Conservation (phyloP, 2,329 filamentous ascomycete species). For the Xylaria sp. region DNA sequence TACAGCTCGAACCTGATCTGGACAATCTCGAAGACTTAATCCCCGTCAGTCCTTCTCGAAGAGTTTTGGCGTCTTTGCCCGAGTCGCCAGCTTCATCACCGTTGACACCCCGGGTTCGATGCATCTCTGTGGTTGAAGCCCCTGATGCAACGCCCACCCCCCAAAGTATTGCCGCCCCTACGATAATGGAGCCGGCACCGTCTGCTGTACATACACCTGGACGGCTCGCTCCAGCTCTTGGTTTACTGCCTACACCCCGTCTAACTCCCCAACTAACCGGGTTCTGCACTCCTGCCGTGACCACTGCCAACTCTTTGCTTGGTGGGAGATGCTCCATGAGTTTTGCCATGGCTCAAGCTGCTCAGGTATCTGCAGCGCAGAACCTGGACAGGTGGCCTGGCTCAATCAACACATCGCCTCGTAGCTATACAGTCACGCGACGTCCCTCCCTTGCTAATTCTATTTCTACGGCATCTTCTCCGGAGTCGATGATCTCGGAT, state of each 20-base stretch:
- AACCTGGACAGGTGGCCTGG: conserved; percentile 64
- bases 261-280: conserved; percentile 67
- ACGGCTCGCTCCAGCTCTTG: conserved; percentile 63
- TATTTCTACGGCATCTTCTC: conserved; percentile 71
- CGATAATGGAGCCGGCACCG: conserved; percentile 62
- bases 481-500: conserved; percentile 75
- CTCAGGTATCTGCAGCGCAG: conserved; percentile 58
- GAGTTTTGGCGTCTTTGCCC: conserved; percentile 52
- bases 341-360: conserved; percentile 68
- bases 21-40: conserved; percentile 68
- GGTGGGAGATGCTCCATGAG: conserved; percentile 67
- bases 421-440: conserved; percentile 61
- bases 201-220: conserved; percentile 57
- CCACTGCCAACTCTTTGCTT: conserved; percentile 62
- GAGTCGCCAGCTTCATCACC: conserved; percentile 58
- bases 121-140: conserved; percentile 50
- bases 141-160: conserved; percentile 56
- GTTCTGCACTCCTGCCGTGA: conserved; percentile 70
- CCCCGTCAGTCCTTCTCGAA: conserved; percentile 50
- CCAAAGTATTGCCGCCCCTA: conserved; percentile 56
- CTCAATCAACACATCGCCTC: conserved; percentile 63
- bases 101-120: conserved; percentile 55
- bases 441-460: conserved; percentile 73
- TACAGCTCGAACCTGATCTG: conserved; percentile 66
- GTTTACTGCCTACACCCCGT: conserved; percentile 68